phyloP scores from a whole-genome alignment of 495 filamentous ascomycete genomes.

The Gamarada debralockiae region DNA sequence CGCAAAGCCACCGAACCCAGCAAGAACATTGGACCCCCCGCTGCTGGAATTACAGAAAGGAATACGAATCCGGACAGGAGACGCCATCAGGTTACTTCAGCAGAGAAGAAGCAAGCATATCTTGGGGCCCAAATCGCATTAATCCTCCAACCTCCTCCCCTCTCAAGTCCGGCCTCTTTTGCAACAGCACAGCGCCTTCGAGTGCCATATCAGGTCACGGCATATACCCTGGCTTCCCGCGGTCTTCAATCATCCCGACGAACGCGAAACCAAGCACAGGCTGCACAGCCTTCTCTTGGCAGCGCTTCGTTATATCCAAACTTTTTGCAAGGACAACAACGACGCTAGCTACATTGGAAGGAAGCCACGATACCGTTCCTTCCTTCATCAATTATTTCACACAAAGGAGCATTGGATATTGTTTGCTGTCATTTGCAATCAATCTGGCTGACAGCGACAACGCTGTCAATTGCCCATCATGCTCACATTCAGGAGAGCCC shows the following conservation, averaged over 20 bases:
- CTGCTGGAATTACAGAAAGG: too few relatives aligned
- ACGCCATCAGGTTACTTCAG: too few relatives aligned
- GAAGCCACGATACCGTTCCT: neutral
- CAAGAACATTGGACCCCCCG: too few relatives aligned
- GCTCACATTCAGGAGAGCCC: slow-evolving; percentile 67
- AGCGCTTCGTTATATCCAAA: slow-evolving; percentile 5
- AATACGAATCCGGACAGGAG: too few relatives aligned
- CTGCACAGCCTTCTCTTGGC: slow-evolving; percentile 21
- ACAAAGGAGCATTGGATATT: neutral
- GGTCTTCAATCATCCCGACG: neutral
- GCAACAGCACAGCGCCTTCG: too few relatives aligned
- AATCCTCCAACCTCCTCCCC: too few relatives aligned
- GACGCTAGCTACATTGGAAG: neutral
- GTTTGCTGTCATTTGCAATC: neutral
- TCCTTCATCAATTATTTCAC: neutral
- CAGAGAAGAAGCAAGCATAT: too few relatives aligned
- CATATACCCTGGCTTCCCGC: neutral
- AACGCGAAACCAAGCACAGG: too few relatives aligned
- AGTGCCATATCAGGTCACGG: too few relatives aligned
- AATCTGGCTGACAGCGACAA: neutral
- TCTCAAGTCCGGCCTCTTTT: too few relatives aligned
- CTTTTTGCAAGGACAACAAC: slow-evolving; percentile 4
- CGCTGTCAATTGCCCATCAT: slow-evolving; percentile 19
- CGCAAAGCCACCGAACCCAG: too few relatives aligned
- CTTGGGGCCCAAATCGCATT: too few relatives aligned